phyloP scores from a whole-genome alignment of 164 flowering plant species.

The Vitis cinerea region DNA sequence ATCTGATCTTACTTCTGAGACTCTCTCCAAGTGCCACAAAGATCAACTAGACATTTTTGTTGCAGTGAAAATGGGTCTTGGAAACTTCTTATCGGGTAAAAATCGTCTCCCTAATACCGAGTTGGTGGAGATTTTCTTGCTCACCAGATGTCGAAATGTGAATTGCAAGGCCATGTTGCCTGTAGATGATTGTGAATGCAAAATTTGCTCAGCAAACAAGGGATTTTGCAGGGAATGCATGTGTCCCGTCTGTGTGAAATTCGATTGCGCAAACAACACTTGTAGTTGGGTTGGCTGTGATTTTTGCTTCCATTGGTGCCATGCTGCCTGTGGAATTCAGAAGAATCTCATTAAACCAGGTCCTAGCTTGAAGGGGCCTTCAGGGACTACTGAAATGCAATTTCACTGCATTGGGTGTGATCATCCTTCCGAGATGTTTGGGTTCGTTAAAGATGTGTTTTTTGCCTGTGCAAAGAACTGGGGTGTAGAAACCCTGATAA shows the following conservation, averaged over 20 bases:
- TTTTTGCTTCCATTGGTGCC: conserved; percentile 95
- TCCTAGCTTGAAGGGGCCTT: conserved; percentile 59
- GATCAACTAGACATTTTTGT: conserved; percentile 73
- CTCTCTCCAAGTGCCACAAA: conserved; percentile 59
- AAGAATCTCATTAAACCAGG: conserved; percentile 73
- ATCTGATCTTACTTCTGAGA: conserved; percentile 70
- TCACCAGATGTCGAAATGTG: conserved; percentile 66
- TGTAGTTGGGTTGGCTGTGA: conserved; percentile 99
- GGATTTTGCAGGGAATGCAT: conserved; percentile 95
- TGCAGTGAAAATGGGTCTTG: conserved; percentile 66
- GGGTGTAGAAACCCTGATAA: conserved; percentile 62
- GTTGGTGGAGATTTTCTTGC: conserved; percentile 75
- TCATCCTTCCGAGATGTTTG: conserved; percentile 96
- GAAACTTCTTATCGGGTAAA: conserved; percentile 46
- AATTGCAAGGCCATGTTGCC: conserved; percentile 72
- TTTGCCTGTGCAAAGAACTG: conserved; percentile 70
- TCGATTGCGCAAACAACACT: conserved; percentile 84
- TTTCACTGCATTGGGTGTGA: conserved; percentile 86
- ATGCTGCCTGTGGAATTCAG: conserved; percentile 81
- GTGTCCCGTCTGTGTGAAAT: conserved; percentile 87
- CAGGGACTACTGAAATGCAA: conserved; percentile 74
- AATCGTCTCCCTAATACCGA: conserved; percentile 41
- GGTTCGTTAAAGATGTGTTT: conserved; percentile 92
- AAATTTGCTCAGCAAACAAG: conserved; percentile 76
- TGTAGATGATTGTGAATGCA: conserved; percentile 94